Evolutionary conservation across 2,329 filamentous ascomycete species (phyloP).

Genomic region (Penicillium sumatraense): DNA sequence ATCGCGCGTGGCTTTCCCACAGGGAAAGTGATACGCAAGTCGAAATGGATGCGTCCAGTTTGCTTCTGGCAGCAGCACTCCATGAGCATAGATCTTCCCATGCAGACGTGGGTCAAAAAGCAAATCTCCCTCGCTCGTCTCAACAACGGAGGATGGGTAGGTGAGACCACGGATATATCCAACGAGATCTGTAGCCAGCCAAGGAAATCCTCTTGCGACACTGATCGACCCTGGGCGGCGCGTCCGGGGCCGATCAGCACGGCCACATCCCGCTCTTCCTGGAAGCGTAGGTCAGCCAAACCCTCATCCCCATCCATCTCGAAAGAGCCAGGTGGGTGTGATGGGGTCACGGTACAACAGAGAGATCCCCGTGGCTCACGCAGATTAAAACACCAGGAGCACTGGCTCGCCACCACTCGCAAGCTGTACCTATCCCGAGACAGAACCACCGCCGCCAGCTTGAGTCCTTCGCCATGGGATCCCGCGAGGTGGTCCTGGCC

Average conservation of each 20-base stretch:
- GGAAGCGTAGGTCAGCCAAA: neutral
- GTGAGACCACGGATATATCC: slow-evolving; percentile 2
- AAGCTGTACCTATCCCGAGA: slow-evolving; percentile 5
- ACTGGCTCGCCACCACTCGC: slow-evolving; percentile 6
- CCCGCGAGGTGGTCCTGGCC: slow-evolving; percentile 3
- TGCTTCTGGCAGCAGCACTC: neutral
- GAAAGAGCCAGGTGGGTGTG: neutral
- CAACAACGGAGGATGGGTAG: slow-evolving; percentile 4
- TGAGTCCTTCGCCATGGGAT: slow-evolving; percentile 11
- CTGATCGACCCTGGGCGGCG: neutral
- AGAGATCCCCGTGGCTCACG: neutral
- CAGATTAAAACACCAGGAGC: slow-evolving; percentile 6
- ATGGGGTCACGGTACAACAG: neutral
- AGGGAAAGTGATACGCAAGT: neutral
- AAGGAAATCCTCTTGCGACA: neutral
- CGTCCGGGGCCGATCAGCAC: slow-evolving; percentile 1
- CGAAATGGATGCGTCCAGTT: neutral
- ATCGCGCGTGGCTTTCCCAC: neutral
- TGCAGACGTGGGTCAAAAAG: neutral
- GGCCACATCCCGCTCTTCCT: neutral
- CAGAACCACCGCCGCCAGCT: slow-evolving; percentile 9
- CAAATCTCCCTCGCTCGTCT: neutral
- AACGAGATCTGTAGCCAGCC: neutral
- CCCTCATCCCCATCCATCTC: neutral
- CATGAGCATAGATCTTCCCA: neutral